Conservation (phyloP, 345 rosid species). For the Hibiscus tridactylites region DNA sequence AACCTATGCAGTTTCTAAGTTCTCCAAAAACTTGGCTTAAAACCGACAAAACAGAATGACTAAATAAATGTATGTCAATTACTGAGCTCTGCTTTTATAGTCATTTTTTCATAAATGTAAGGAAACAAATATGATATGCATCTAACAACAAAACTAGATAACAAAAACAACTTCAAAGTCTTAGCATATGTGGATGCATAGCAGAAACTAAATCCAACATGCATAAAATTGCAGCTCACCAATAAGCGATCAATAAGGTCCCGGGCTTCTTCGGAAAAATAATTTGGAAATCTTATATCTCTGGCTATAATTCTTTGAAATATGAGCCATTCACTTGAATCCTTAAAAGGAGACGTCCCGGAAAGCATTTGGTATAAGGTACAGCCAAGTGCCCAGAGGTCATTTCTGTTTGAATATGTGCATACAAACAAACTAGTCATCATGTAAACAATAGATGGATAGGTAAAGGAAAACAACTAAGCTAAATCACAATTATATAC, state of each 20-base stretch:
- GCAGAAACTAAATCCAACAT: slow-evolving; percentile 6
- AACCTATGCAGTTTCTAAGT: neutral
- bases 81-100: neutral
- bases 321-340: slow-evolving; percentile 97
- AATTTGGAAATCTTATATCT: slow-evolving; percentile 82
- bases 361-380: slow-evolving; percentile 99
- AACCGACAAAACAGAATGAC: neutral
- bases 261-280: slow-evolving; percentile 84
- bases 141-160: neutral
- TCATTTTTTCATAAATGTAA: neutral
- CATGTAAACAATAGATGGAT: slow-evolving; percentile 12
- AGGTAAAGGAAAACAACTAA: slow-evolving; percentile 9
- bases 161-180: neutral
- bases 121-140: neutral
- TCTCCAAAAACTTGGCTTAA: neutral
- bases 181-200: neutral
- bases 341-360: slow-evolving; percentile 96
- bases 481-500: neutral
- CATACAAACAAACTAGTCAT: slow-evolving; percentile 25
- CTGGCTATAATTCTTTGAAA: slow-evolving; percentile 93
- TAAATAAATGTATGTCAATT: no score
- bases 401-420: slow-evolving; percentile 65
- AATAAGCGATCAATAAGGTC: slow-evolving; percentile 74
- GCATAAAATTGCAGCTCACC: slow-evolving; percentile 39
- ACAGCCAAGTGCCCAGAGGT: slow-evolving; percentile 99